Base-by-base conservation (phyloP, 805 yeast genomes). In the Starmerella vitae region DNA sequence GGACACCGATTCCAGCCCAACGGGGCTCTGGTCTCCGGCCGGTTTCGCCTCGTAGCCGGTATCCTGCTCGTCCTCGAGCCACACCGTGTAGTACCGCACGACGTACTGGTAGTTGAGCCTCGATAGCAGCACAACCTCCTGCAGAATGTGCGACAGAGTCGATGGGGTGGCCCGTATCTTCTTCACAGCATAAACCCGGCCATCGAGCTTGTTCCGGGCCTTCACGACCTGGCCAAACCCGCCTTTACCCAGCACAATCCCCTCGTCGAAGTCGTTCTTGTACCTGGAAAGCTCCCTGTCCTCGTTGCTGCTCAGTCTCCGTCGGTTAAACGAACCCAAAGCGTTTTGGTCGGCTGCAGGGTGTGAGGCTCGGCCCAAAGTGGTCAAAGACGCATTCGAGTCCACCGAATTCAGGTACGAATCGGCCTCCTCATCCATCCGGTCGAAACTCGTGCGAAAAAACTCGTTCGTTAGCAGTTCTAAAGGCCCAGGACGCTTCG, bases 191-290 rank as follows among this genome's bases (percentile, higher is more conserved):
- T 91, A 91, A 50, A 81, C 82, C 13, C 95, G 70, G 17, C 98
- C 97, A 56, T 91, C 99, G 47, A 91, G 70, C 42, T 86, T 72
- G 56, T 86, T 88, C 44, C 98, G 67, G 0, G 91, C 97, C 53
- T 88, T 86, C n/a, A 91, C 95, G 7, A 91, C 99, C 58, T 91
- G 96, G 5, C 99, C 99, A 61, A 80, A 91, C 0, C 93, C 99
- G 29, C 99, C 99, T 50, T 76, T 74, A 2, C 99, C 99, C 7
- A 91, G 61, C 17, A 78, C 73, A 0, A 88, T 91, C 32, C 84
- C 80, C 55, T 91, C 98, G 58, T 91, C 98, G 59, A 93, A 91
- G 56, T 91, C 99, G 45, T 86, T 74, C 3, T 76, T 80, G 55
- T 88, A 91, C 46, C 98, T 67, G 1, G 94, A 84, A 41, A 66